phyloP scores from a whole-genome alignment of 148 eudicot species.

The Silene uniflora region DNA sequence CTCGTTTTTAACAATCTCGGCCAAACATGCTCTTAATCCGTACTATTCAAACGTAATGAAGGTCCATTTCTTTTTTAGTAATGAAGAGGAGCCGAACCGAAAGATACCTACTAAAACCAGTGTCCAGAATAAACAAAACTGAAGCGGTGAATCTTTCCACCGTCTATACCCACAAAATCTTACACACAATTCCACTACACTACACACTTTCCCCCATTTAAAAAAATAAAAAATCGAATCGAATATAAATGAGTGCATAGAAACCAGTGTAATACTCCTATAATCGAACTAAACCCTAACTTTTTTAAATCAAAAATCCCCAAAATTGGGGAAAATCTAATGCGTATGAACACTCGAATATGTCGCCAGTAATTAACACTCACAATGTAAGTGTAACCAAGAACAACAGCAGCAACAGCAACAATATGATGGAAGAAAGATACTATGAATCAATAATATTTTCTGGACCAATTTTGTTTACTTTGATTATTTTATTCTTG shows the following conservation, averaged over 20 bases:
- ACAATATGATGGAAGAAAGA: slow-evolving; percentile 13
- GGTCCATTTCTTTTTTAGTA: no score
- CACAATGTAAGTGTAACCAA: background rate
- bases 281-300: background rate
- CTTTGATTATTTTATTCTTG: slow-evolving; percentile 25
- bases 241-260: no score
- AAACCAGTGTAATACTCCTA: background rate
- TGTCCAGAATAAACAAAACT: no score
- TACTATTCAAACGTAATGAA: no score
- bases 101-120: no score
- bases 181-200: no score
- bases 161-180: no score
- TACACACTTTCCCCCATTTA: background rate
- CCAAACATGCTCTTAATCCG: no score
- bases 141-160: no score
- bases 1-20: no score
- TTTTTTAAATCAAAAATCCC: background rate
- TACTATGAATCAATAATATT: slow-evolving; percentile 29
- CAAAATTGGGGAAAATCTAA: background rate
- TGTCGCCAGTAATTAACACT: background rate
- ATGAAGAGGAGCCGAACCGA: no score
- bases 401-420: background rate
- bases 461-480: slow-evolving; percentile 29
- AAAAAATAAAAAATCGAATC: background rate
- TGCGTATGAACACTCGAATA: background rate